phyloP scores from a whole-genome alignment of 164 flowering plant genomes.

The Macadamia integrifolia region DNA sequence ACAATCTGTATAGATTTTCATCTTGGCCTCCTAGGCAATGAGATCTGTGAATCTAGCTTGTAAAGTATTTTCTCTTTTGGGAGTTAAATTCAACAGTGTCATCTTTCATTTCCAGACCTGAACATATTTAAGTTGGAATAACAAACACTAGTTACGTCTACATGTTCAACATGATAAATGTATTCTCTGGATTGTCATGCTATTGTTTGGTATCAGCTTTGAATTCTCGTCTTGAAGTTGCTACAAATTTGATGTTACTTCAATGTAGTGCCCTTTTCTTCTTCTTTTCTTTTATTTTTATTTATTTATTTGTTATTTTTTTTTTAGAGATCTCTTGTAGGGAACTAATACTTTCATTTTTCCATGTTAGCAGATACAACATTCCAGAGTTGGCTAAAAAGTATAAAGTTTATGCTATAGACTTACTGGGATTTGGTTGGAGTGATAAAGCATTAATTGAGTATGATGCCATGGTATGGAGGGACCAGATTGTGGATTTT shows the following conservation, averaged over 20 bases:
- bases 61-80: background rate
- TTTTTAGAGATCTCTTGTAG: too few species aligned
- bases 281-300: too few species aligned
- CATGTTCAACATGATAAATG: background rate
- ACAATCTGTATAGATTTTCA: background rate
- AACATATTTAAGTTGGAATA: background rate
- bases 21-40: too few species aligned
- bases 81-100: background rate
- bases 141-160: background rate
- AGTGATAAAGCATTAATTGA: slow-evolving; percentile 91
- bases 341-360: slow-evolving; percentile 5
- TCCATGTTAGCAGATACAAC: slow-evolving; percentile 58
- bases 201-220: background rate
- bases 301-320: too few species aligned
- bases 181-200: background rate
- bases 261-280: background rate
- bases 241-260: background rate
- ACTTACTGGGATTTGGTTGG: slow-evolving; percentile 97
- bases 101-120: background rate
- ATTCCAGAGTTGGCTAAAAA: slow-evolving; percentile 83
- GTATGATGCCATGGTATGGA: slow-evolving; percentile 92
- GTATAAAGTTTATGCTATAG: slow-evolving; percentile 90
- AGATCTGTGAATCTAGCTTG: background rate
- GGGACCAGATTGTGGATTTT: slow-evolving; percentile 88
- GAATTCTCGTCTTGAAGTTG: background rate